phyloP scores from a whole-genome alignment of 2,329 filamentous ascomycete genomes.

The Aspergillus ibericus region DNA sequence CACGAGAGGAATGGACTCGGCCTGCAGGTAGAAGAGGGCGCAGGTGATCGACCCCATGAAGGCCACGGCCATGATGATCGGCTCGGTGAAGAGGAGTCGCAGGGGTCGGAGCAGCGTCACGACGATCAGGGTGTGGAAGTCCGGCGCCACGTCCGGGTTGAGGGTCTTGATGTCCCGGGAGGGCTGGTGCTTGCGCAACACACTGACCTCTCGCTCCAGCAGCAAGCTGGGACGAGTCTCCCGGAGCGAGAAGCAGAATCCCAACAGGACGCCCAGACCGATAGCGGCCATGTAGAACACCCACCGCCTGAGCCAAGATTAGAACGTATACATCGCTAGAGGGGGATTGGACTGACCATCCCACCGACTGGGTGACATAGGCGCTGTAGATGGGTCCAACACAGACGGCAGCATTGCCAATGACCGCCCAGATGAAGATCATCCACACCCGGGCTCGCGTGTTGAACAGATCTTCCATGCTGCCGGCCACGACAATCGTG shows the following conservation, averaged over 20 bases:
- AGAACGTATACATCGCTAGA: background rate
- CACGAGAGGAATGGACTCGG: conserved; percentile 6
- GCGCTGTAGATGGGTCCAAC: conserved; percentile 9
- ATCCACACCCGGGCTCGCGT: conserved; percentile 4
- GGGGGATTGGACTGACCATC: background rate
- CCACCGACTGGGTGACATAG: conserved; percentile 1
- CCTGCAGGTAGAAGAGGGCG: conserved; percentile 6
- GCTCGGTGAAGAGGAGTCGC: conserved; percentile 5
- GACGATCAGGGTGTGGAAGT: background rate
- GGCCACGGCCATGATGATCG: conserved; percentile 6
- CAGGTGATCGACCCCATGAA: conserved; percentile 5
- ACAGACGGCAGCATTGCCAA: background rate
- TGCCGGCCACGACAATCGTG: conserved; percentile 6
- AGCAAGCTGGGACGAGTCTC: conserved; percentile 4
- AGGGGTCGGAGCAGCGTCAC: conserved; percentile 1
- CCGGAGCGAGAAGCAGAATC: background rate
- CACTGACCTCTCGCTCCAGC: background rate
- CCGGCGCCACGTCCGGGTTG: background rate
- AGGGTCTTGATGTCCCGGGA: background rate
- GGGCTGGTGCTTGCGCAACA: background rate
- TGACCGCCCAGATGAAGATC: conserved; percentile 2
- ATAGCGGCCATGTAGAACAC: conserved; percentile 2
- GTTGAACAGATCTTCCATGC: conserved; percentile 8
- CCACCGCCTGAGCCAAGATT: background rate
- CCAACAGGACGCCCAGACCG: background rate